Percentiles rank a stretch among this genome's conserved stretches.
Conservation (phyloP, 345 rosid species). For the Brassica napus region DNA sequence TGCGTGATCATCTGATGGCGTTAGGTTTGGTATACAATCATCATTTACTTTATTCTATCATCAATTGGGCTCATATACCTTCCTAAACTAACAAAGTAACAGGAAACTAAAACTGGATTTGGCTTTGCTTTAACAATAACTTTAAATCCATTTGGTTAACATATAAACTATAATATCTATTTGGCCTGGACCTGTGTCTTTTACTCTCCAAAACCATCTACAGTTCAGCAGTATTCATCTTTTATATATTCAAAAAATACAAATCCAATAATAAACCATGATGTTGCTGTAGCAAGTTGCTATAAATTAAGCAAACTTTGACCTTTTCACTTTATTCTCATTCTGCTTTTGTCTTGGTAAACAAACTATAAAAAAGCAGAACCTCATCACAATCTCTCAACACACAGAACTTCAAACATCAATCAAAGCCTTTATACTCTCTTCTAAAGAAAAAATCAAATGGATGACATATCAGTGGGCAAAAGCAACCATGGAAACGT, state of each 20-base stretch:
- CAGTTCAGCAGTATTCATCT: slow-evolving; percentile 5
- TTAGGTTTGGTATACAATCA: too few relatives aligned
- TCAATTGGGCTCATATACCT: too few relatives aligned
- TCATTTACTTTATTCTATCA: too few relatives aligned
- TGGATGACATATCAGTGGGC: slow-evolving; percentile 48
- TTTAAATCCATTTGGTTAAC: neutral
- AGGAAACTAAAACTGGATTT: too few relatives aligned
- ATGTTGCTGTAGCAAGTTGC: slow-evolving; percentile 13
- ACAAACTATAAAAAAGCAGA: slow-evolving; percentile 24
- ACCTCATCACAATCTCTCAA: neutral
- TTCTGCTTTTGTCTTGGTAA: neutral
- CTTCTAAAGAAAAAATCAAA: slow-evolving; percentile 15
- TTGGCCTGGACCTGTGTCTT: slow-evolving; percentile 8
- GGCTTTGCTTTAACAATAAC: neutral
- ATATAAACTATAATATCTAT: neutral
- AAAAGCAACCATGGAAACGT: slow-evolving; percentile 41
- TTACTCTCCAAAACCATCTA: slow-evolving; percentile 19
- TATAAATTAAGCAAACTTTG: neutral
- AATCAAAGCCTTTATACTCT: slow-evolving; percentile 21
- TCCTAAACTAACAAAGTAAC: too few relatives aligned
- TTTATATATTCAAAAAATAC: neutral
- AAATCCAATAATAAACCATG: neutral
- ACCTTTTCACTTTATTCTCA: slow-evolving; percentile 7
- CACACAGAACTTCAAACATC: slow-evolving; percentile 15
- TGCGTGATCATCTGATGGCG: too few relatives aligned